These are phyloP conservation scores for Diospyros kaki DNA, from an alignment of 148 eudicot species.

Conservation along the genomic window DNA sequence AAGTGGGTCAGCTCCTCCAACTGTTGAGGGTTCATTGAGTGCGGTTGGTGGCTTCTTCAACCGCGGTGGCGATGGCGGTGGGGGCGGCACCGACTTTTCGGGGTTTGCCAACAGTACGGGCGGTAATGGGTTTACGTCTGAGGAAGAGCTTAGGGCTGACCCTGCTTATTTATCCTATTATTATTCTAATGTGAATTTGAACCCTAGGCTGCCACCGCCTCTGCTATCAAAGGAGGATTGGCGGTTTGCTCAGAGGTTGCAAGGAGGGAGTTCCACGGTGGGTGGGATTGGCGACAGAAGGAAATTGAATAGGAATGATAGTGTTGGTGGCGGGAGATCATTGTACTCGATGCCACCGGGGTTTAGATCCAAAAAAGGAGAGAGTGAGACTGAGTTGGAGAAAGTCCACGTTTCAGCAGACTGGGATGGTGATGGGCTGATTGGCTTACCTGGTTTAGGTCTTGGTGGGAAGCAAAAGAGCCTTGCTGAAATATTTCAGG, in stretches of 20 bases:
- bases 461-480: conserved; percentile 91
- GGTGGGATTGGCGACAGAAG: conserved; percentile 92
- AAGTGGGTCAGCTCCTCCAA: conserved; percentile 99
- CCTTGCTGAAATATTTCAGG: conserved; percentile 95
- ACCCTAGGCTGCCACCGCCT: conserved; percentile 96
- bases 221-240: conserved; percentile 85
- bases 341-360: conserved; percentile 75
- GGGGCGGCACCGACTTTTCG: conserved; percentile 34
- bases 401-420: conserved; percentile 54
- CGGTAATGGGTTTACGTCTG: conserved; percentile 62
- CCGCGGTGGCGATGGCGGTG: conserved; percentile 17
- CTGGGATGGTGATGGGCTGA: conserved; percentile 95
- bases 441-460: conserved; percentile 90
- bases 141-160: conserved; percentile 94
- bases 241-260: conserved; percentile 74
- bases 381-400: conserved; percentile 55
- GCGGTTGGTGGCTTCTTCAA: conserved; percentile 77
- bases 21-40: conserved; percentile 87
- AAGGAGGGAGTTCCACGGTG: conserved; percentile 73
- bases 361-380: conserved; percentile 74
- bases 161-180: conserved; percentile 83
- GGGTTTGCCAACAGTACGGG: conserved; percentile 45
- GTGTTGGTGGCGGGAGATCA: conserved; percentile 53
- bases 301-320: conserved; percentile 56
- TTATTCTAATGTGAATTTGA: conserved; percentile 77